Percentiles rank a stretch among this genome's conserved stretches.
Evolutionary conservation across 306 rosid species (phyloP).

Genomic region (Sesbania bispinosa): DNA sequence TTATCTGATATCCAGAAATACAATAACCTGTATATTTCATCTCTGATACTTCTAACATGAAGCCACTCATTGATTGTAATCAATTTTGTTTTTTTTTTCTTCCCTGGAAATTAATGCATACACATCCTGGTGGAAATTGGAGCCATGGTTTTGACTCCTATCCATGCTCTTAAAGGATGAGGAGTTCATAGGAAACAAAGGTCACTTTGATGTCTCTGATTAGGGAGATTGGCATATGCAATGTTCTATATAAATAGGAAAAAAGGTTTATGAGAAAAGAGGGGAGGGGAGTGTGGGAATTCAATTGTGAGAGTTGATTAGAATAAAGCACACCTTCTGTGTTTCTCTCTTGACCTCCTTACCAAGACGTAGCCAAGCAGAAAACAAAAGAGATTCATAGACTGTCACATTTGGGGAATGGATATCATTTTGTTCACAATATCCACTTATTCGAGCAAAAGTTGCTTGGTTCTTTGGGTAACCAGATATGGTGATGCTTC

Average conservation of each 20-base stretch:
- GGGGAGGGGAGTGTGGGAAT: background rate
- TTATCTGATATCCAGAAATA: too few relatives aligned
- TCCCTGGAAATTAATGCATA: background rate
- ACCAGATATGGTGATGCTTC: conserved; percentile 49
- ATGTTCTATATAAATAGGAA: background rate
- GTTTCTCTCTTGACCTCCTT: conserved; percentile 37
- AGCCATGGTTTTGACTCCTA: background rate
- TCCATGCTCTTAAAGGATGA: background rate
- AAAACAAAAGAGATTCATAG: conserved; percentile 45
- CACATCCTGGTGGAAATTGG: background rate
- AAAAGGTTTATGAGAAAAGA: background rate
- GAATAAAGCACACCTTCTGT: conserved; percentile 32
- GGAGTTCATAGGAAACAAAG: background rate
- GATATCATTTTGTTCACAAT: conserved; percentile 55
- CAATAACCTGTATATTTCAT: too few relatives aligned
- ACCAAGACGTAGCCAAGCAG: conserved; percentile 53
- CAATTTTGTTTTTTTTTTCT: background rate
- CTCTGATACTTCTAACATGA: too few relatives aligned
- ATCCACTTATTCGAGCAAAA: conserved; percentile 50
- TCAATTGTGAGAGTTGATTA: conserved; percentile 3
- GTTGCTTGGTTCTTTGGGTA: conserved; percentile 53
- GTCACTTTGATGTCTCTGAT: background rate
- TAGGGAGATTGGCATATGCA: background rate
- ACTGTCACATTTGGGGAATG: conserved; percentile 50
- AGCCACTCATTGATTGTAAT: background rate